phyloP scores from a whole-genome alignment of 352 stramenopile species.

The Hyphochytrium catenoides region DNA sequence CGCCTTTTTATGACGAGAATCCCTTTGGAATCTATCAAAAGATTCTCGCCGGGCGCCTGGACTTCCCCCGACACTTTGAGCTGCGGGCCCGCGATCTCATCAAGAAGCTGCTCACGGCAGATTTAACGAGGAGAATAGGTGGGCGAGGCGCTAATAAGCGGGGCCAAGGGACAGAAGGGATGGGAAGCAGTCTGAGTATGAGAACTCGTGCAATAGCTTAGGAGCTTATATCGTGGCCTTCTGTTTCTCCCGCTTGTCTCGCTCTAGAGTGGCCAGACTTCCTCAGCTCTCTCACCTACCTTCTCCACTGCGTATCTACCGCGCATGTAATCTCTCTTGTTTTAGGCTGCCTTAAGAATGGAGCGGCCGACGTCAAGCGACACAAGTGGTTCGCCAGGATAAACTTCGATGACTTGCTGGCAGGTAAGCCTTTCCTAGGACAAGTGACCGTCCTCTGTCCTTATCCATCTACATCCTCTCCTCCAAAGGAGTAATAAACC shows the following conservation, averaged over 20 bases:
- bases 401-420: conserved; percentile 51
- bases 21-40: conserved; percentile 82
- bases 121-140: conserved; percentile 64
- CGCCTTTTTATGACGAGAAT: conserved; percentile 75
- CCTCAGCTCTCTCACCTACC: conserved; percentile 1
- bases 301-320: neutral
- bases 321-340: too few species aligned
- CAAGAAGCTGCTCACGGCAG: conserved; percentile 65
- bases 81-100: conserved; percentile 68
- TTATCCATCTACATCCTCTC: too few species aligned
- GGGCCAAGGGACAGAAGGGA: conserved; percentile 12
- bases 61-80: conserved; percentile 69
- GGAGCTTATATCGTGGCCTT: neutral
- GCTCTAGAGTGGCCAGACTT: neutral
- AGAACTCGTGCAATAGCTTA: too few species aligned
- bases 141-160: conserved; percentile 9
- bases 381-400: conserved; percentile 74
- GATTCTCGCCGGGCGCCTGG: conserved; percentile 67
- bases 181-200: too few species aligned
- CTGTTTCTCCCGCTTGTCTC: neutral
- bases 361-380: conserved; percentile 65
- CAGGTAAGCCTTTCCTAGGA: too few species aligned
- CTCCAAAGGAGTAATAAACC: conserved; percentile 33
- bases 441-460: too few species aligned
- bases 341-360: conserved; percentile 66